phyloP scores from a whole-genome alignment of 306 rosid genomes.

The Cucurbita ficifolia region DNA sequence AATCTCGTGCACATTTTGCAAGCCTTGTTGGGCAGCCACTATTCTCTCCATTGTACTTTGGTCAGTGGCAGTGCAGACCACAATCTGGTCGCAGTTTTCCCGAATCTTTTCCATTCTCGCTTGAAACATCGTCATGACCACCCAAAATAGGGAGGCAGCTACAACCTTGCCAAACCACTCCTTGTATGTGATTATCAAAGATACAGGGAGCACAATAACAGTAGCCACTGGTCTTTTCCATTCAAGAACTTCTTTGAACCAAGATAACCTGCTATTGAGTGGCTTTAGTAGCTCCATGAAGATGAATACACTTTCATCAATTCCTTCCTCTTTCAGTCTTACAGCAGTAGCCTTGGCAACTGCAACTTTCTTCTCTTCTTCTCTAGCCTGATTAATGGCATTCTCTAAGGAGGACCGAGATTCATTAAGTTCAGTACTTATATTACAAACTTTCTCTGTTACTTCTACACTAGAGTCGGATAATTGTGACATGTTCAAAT shows the following conservation, averaged over 20 bases:
- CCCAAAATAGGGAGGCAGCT: slow-evolving; percentile 49
- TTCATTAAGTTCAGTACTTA: slow-evolving; percentile 8
- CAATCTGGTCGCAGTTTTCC: slow-evolving; percentile 49
- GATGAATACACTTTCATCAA: slow-evolving; percentile 39
- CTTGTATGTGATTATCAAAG: slow-evolving; percentile 47
- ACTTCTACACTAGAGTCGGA: slow-evolving; percentile 14
- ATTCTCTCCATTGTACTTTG: slow-evolving; percentile 57
- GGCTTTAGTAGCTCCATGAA: slow-evolving; percentile 65
- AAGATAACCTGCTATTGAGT: slow-evolving; percentile 20
- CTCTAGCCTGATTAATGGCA: slow-evolving; percentile 58
- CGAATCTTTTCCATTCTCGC: slow-evolving; percentile 26
- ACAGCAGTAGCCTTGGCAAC: slow-evolving; percentile 72
- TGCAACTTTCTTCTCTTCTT: slow-evolving; percentile 59
- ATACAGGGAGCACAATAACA: slow-evolving; percentile 23
- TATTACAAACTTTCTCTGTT: slow-evolving; percentile 14
- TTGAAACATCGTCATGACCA: slow-evolving; percentile 39
- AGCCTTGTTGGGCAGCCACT: slow-evolving; percentile 70
- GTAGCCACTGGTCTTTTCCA: slow-evolving; percentile 68
- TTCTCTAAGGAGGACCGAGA: slow-evolving; percentile 27
- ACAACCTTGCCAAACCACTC: slow-evolving; percentile 80
- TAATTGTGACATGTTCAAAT: slow-evolving; percentile 28
- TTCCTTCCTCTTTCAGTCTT: slow-evolving; percentile 72
- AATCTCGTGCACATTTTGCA: slow-evolving; percentile 46
- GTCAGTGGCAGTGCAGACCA: slow-evolving; percentile 40
- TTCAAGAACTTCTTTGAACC: slow-evolving; percentile 38